Evolutionary conservation across 495 filamentous ascomycete species (phyloP).

Genomic region (Stereocaulon alpinum): DNA sequence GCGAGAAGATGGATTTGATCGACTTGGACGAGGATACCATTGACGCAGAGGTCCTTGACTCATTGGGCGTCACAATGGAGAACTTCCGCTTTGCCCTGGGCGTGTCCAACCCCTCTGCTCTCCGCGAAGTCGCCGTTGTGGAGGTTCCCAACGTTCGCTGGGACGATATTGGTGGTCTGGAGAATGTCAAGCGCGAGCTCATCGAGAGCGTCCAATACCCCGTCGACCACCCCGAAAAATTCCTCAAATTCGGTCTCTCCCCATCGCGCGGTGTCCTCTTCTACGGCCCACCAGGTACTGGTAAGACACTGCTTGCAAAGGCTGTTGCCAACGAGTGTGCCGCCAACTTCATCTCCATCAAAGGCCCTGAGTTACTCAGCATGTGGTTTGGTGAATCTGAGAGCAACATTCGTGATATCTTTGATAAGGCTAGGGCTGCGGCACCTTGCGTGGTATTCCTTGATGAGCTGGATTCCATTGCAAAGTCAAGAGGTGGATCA

Average conservation of each 20-base stretch:
- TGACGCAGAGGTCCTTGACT: conserved; percentile 95
- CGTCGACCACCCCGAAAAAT: conserved; percentile 98
- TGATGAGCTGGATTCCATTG: conserved; percentile 97
- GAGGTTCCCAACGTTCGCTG: conserved; percentile 98
- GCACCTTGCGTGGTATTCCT: conserved; percentile 99
- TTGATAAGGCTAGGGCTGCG: conserved; percentile 97
- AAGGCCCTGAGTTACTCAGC: conserved; percentile 92
- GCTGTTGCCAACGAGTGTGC: conserved; percentile 98
- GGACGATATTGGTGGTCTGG: conserved; percentile 98
- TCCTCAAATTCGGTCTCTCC: conserved; percentile 99
- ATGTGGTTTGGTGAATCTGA: conserved; percentile 99
- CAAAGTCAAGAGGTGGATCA: conserved; percentile 97
- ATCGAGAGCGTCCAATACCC: conserved; percentile 99
- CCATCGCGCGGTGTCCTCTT: conserved; percentile 97
- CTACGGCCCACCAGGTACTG: conserved; percentile 96
- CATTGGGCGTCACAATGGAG: conserved; percentile 97
- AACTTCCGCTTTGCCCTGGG: conserved; percentile 98
- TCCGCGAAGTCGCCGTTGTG: conserved; percentile 97
- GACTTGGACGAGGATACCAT: conserved; percentile 98
- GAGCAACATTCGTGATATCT: conserved; percentile 99
- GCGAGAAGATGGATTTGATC: conserved; percentile 99
- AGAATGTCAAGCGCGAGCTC: conserved; percentile 98
- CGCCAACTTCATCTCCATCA: conserved; percentile 98
- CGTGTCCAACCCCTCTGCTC: conserved; percentile 95
- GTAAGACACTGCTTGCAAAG: conserved; percentile 99